These are phyloP conservation scores for Neurospora cerealis DNA, from an alignment of 495 filamentous ascomycete genomes.

Conservation along the genomic window DNA sequence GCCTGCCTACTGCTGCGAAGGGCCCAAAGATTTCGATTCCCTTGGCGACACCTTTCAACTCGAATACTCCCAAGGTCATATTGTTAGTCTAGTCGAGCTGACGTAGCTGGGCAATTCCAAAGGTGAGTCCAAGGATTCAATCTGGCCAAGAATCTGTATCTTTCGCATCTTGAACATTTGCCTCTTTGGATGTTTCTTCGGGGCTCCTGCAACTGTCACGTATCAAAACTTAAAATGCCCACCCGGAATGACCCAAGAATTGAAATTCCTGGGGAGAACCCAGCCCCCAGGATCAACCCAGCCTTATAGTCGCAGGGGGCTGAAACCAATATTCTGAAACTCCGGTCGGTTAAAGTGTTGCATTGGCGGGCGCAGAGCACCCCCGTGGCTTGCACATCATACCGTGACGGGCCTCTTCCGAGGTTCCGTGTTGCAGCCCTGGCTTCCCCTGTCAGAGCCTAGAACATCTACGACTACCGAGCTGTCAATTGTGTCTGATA, in stretches of 20 bases:
- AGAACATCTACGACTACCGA: background rate
- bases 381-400: constrained; percentile 10
- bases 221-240: background rate
- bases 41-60: too few species aligned
- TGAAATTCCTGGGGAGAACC: background rate
- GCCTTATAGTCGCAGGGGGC: constrained; percentile 13
- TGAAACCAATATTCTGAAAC: constrained; percentile 16
- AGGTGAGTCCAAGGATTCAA: background rate
- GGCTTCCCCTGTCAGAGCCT: background rate
- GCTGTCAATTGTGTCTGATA: background rate
- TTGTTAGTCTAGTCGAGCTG: background rate
- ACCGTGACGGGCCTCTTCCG: constrained; percentile 3
- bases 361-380: constrained; percentile 2
- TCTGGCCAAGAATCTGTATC: background rate
- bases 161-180: background rate
- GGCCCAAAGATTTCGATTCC: too few species aligned
- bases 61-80: background rate
- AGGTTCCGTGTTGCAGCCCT: constrained; percentile 14
- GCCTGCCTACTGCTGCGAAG: background rate
- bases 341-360: constrained; percentile 4
- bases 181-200: background rate
- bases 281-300: background rate
- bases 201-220: background rate
- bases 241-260: background rate
- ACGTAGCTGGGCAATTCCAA: background rate